A percentile compares a stretch with the other conserved stretches of the same genome.
Conservation (phyloP, 1,139 yeast species). For the Candida freyschussii region DNA sequence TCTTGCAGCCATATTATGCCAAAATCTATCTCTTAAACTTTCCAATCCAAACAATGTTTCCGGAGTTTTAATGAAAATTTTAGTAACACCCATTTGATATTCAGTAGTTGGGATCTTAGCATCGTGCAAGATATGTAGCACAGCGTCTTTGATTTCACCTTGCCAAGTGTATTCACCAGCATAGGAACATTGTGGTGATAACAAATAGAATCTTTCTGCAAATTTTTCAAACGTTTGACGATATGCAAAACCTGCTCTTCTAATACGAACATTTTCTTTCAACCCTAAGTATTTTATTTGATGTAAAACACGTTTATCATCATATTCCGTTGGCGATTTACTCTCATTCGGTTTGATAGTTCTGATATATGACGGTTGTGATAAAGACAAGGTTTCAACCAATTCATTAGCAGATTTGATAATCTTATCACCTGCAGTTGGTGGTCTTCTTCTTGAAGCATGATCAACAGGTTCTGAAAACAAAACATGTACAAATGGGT, state of each 20-base stretch:
- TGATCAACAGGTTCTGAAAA: slow-evolving; percentile 79
- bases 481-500: slow-evolving; percentile 57
- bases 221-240: slow-evolving; percentile 96
- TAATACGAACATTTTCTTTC: slow-evolving; percentile 93
- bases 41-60: slow-evolving; percentile 94
- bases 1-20: slow-evolving; percentile 98
- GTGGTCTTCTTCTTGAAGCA: slow-evolving; percentile 79
- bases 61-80: slow-evolving; percentile 94
- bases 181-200: slow-evolving; percentile 87
- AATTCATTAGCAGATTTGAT: slow-evolving; percentile 86
- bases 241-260: slow-evolving; percentile 99
- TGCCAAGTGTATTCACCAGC: slow-evolving; percentile 98
- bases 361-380: slow-evolving; percentile 94
- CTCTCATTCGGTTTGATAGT: slow-evolving; percentile 97
- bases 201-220: slow-evolving; percentile 89
- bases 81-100: slow-evolving; percentile 90
- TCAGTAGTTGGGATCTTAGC: slow-evolving; percentile 78
- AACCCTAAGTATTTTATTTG: slow-evolving; percentile 95
- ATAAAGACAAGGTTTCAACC: slow-evolving; percentile 82
- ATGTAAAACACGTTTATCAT: slow-evolving; percentile 83
- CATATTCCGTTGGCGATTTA: slow-evolving; percentile 86
- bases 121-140: slow-evolving; percentile 69
- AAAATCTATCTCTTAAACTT: slow-evolving; percentile 93
- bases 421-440: slow-evolving; percentile 97
- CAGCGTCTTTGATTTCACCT: slow-evolving; percentile 83